Percentiles rank a stretch among this genome's conserved stretches.
These are phyloP conservation scores for Lojkania enalia DNA, from an alignment of 2,329 filamentous ascomycete genomes.

Conservation along the genomic window DNA sequence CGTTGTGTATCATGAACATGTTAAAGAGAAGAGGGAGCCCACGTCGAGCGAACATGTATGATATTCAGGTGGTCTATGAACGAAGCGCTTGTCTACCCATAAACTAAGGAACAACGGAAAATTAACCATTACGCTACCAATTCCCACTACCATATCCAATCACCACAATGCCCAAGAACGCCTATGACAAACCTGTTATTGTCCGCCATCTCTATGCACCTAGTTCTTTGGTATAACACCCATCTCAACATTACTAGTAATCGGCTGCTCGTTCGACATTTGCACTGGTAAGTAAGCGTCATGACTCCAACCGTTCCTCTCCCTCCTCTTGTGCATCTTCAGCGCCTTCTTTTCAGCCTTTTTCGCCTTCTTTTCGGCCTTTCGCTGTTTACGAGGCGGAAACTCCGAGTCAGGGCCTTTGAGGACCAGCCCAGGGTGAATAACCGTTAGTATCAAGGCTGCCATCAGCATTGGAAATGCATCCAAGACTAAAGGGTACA, in stretches of 20 bases:
- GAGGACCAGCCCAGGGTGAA: conserved; percentile 31
- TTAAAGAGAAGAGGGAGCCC: no score
- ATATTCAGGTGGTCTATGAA: no score
- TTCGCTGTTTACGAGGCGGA: conserved; percentile 28
- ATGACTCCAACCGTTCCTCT: conserved; percentile 1
- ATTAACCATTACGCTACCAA: no score
- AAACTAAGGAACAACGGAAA: no score
- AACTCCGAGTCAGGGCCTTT: conserved; percentile 31
- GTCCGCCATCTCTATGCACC: not conserved
- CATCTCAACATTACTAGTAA: not conserved
- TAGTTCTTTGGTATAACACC: not conserved
- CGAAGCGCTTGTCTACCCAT: no score
- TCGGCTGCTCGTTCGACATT: not conserved
- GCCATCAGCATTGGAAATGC: conserved; percentile 59
- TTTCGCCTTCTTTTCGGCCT: conserved; percentile 20
- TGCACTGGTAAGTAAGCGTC: not conserved
- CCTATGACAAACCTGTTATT: not conserved
- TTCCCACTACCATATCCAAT: no score
- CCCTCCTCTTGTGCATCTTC: conserved; percentile 7
- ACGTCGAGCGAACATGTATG: no score
- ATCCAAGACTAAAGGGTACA: conserved; percentile 57
- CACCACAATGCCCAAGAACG: not conserved
- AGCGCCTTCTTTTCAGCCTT: conserved; percentile 19
- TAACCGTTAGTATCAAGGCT: conserved; percentile 20
- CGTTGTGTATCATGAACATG: no score